Evolutionary conservation across 1,284 basidiomycete species (phyloP), one percentile per base, ranked within the genome.

Genomic region (Pseudozyma sp.): DNA sequence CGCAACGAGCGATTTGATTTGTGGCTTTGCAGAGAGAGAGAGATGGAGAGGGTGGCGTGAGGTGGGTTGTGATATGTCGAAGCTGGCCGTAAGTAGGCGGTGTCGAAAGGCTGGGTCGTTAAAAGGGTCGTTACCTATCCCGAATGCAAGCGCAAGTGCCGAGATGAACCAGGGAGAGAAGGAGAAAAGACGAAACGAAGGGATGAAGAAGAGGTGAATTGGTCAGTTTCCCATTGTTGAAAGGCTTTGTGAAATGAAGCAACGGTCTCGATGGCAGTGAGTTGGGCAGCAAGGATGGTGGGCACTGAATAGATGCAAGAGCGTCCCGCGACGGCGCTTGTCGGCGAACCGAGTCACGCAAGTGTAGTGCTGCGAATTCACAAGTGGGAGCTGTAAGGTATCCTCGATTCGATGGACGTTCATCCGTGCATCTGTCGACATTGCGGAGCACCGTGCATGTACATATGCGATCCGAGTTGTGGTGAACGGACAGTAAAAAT

Each of bases 91-190:
- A 18, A 44, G 11, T 18, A 18, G 11, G 9, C 13, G 36, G 42
- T 36, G 19, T 50, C 42, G 50, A 47, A 57, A 44, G 40, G 68
- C 45, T 65, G 57, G 68, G 62, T 70, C 68, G 68, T 70, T 51
- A 70, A 31, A 39, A 53, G 43, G 62, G 62, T 70, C 68, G 68
- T 70, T 65, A 70, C 54, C 61, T 70, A 49, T 47, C 14, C 50
- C 43, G 42, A 45, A 40, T 16, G 49, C 38, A 59, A 40, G 18
- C 42, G 35, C 13, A n/a, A 3, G 21, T 21, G 25, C 3, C 11
- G 18, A 42, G 52, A 60, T 49, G 54, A 68, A 57, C 34, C 42
- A 11, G 43, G 36, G 16, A 40, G 51, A 55, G 55, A 57, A 55
- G 47, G n/a, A 39, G 45, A 6, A 6, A 44, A 45, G 25, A 31